These are phyloP conservation scores for Marsdenia floribunda DNA, from an alignment of 257 asterid genomes.

Conservation along the genomic window DNA sequence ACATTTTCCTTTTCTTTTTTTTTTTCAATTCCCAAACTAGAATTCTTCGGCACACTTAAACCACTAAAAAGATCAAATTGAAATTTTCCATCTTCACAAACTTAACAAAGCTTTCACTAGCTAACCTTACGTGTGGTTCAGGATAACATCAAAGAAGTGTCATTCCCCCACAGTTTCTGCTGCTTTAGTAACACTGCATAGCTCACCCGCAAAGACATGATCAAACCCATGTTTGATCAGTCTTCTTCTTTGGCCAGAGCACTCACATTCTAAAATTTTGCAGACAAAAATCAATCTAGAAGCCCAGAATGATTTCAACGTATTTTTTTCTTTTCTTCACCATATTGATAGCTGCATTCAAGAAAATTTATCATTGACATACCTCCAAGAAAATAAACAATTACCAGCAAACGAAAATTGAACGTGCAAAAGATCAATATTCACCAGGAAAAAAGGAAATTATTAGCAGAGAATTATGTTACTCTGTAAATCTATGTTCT, in stretches of 20 bases:
- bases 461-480: not conserved
- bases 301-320: not conserved
- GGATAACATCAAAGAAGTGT: not conserved
- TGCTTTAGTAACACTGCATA: not conserved
- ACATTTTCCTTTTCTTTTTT: not conserved
- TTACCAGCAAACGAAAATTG: not conserved
- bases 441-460: not conserved
- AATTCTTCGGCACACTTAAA: not conserved
- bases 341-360: not conserved
- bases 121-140: not conserved
- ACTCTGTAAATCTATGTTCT: not conserved
- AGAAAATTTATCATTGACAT: not conserved
- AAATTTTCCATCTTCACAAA: not conserved
- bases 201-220: constrained; percentile 1
- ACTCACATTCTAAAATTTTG: not conserved
- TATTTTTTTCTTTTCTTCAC: not conserved
- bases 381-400: not conserved
- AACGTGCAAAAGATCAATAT: not conserved
- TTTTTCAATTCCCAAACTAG: not conserved
- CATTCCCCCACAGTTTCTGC: not conserved
- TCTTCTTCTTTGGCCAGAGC: not conserved
- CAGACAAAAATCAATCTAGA: not conserved
- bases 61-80: not conserved
- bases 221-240: constrained; percentile 1
- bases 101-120: not conserved